Conservation (phyloP, 2,329 filamentous ascomycete species). For the Talaromyces verruculosus region DNA sequence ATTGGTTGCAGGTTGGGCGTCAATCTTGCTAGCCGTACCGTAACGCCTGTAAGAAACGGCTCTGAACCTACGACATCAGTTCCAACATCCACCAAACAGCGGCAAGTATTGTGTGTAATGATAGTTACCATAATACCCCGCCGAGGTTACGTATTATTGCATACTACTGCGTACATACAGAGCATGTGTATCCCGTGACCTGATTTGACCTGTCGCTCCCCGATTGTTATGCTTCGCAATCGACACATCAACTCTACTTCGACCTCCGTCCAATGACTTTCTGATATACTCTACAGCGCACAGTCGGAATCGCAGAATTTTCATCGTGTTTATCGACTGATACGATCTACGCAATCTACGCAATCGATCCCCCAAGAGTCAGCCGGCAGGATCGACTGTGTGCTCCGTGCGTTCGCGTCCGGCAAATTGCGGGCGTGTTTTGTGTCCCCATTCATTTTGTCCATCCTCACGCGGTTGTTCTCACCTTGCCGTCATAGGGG, state of each 20-base stretch:
- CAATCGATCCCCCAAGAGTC: background rate
- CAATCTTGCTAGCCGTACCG: background rate
- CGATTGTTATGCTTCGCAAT: background rate
- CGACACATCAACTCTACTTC: background rate
- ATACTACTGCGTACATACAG: background rate
- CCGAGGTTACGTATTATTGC: background rate
- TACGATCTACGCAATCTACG: background rate
- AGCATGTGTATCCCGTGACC: slow-evolving; percentile 8
- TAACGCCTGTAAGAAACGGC: background rate
- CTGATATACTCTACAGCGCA: background rate
- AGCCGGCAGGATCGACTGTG: background rate
- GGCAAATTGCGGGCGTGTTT: slow-evolving; percentile 16
- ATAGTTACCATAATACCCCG: background rate
- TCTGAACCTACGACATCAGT: background rate
- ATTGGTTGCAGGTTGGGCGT: background rate
- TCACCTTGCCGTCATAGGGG: slow-evolving; percentile 13
- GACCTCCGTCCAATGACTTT: background rate
- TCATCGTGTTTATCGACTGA: background rate
- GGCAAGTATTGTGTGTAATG: background rate
- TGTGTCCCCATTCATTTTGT: background rate
- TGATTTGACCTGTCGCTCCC: background rate
- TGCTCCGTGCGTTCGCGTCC: slow-evolving; percentile 18
- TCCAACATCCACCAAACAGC: background rate
- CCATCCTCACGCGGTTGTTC: background rate
- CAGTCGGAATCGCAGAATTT: too few relatives aligned